A percentile compares a stretch with the other conserved stretches of the same genome.
These are phyloP conservation scores for Colletotrichum viniferum DNA, from an alignment of 2,329 filamentous ascomycete species.

Conservation along the genomic window DNA sequence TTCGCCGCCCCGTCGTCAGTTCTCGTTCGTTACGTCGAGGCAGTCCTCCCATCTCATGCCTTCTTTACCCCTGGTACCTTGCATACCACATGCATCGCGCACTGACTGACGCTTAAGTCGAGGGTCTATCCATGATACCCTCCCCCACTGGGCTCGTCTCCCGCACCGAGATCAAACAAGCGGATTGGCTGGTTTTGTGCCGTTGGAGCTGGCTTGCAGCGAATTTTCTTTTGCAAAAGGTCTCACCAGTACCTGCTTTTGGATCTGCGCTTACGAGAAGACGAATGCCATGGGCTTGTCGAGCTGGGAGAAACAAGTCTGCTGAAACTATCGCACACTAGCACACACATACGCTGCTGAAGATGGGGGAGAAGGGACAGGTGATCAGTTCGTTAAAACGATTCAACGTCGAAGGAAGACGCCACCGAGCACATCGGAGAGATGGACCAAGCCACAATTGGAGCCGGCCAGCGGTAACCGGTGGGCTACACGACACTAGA, in stretches of 20 bases:
- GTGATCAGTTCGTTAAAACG: background rate
- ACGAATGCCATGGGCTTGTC: background rate
- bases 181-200: background rate
- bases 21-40: background rate
- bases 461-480: background rate
- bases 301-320: background rate
- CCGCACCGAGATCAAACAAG: background rate
- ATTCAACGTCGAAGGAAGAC: background rate
- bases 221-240: background rate
- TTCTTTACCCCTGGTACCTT: conserved; percentile 16
- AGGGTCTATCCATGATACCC: background rate
- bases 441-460: background rate
- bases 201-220: background rate
- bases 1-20: background rate
- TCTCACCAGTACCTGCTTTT: background rate
- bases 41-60: background rate
- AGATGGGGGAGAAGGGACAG: background rate
- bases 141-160: background rate
- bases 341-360: background rate
- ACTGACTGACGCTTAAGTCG: background rate
- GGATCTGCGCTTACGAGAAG: background rate
- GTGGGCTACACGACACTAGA: too few relatives aligned
- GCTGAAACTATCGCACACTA: background rate
- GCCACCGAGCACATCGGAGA: background rate
- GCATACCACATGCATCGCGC: conserved; percentile 6